Evolutionary conservation across 2,329 filamentous ascomycete genomes (phyloP), one percentile per base, ranked within the genome.

Genomic region (Helotiales sp.): DNA sequence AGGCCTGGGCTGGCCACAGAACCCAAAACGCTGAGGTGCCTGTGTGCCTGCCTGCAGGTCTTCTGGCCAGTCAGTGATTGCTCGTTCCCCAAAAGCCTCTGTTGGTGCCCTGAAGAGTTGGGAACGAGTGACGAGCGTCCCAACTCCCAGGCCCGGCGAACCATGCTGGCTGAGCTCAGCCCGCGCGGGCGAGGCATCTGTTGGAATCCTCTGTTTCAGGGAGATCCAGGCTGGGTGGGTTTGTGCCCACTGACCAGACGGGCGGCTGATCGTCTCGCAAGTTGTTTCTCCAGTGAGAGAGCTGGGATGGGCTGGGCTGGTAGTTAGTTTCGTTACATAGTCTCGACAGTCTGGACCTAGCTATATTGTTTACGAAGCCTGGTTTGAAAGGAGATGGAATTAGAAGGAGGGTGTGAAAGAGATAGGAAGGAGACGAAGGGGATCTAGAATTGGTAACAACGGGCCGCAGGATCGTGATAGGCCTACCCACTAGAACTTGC

Each of bases 91-190:
- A n/a, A n/a, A 20, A 30, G 13, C n/a, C 30, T 57, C 8, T 37
- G 52, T n/a, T 57, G 52, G n/a, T 10, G 20, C n/a, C 28, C 11
- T 34, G 28, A 20, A 45, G n/a, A 24, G 26, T 37, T 57, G 52
- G 52, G 37, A 57, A 37, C 52, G 52, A 57, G 52, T 57, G 52
- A 57, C 22, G 52, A 57, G 30, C 52, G 52, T 57, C 52, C 52
- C 52, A 37, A 30, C 26, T 54, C 52, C 30, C 52, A 57, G 30
- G 17, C 45, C 24, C 49, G 6, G 11, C 10, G 49, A 34, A 32
- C 52, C 52, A 57, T 57, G 52, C n/a, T 37, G 30, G 34, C 10
- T 40, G 11, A 13, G 34, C n/a, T n/a, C n/a, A 52, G 22, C 24
- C 37, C 37, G 37, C 13, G 37, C 15, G 13, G 6, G n/a, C 17